Evolutionary conservation across 129 eudicot species (phyloP), one percentile per base, ranked within the genome.

Genomic region (Solidago caesia): DNA sequence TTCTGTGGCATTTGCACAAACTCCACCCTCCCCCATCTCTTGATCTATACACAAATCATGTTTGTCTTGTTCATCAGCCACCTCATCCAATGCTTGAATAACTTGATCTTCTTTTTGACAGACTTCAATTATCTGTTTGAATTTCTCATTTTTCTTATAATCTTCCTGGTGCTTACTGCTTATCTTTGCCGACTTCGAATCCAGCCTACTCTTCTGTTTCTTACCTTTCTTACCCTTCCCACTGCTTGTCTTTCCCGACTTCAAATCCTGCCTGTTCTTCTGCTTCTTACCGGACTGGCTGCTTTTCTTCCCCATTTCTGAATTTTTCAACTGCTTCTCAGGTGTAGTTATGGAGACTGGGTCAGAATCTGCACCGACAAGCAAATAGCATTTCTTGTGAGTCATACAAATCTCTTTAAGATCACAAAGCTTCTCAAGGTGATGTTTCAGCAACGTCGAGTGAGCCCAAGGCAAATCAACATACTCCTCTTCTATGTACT

Each of bases 381-480:
- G 82, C 66, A 68, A 47, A 82, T 81, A 89, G 46, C 76, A 53
- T 43, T 77, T 66, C 58, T 78, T 82, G 49, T 42, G 65, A 29
- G 82, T 81, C 43, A 71, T 48, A 64, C 67, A 59, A 79, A 88
- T 43, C 33, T 91, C 89, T 4, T 85, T 87, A 8, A 14, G 59
- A 57, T 88, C 85, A 75, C 89, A 84, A 79, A 88, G 89, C 78
- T 81, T 85, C 74, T 42, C 59, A 53, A 92, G 86, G 79, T 92
- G 96, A 74, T 83, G 91, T 70, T 79, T 86, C 45, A 92, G 82
- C 43, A 92, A 72, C 1, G 89, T 70, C 3, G 79, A 13, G 82
- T 89, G 97, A 29, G 93, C 96, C 87, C 85, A 84, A 42, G 97
- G 97, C 80, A 92, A 84, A 83, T 89, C 79, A 49, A 42, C 63